phyloP scores from a whole-genome alignment of 108 stramenopile species.

The Cyclostephanos invisitatus region DNA sequence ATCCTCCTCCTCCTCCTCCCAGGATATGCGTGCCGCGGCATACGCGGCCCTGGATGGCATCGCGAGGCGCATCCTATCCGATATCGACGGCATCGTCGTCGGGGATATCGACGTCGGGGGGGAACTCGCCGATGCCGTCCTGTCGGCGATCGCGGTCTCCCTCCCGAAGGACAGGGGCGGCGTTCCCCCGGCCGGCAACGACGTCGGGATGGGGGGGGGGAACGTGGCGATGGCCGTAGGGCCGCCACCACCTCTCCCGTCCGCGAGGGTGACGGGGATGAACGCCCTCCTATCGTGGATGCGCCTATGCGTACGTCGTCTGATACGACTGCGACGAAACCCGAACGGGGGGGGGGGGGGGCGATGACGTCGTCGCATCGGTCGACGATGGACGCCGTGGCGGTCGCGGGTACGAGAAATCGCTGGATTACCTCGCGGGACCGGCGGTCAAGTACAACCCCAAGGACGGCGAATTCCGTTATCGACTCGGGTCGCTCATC shows the following conservation, averaged over 20 bases:
- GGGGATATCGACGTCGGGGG: not conserved
- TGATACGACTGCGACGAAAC: slow-evolving; percentile 12
- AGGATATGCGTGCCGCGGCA: slow-evolving; percentile 45
- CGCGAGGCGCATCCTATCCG: slow-evolving; percentile 17
- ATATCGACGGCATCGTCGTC: not conserved
- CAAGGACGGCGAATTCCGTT: slow-evolving; percentile 58
- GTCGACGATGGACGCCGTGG: too few species aligned
- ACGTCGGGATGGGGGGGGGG: not conserved
- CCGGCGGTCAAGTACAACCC: slow-evolving; percentile 55
- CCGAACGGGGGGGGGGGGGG: not conserved
- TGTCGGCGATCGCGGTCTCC: slow-evolving; percentile 17
- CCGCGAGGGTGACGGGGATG: slow-evolving; percentile 46
- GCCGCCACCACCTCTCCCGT: slow-evolving; percentile 1
- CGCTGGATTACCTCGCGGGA: slow-evolving; percentile 52
- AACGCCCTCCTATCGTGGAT: slow-evolving; percentile 66
- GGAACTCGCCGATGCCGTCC: slow-evolving; percentile 24
- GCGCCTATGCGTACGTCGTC: slow-evolving; percentile 46
- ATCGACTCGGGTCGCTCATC: slow-evolving; percentile 54
- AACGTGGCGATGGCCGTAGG: not conserved
- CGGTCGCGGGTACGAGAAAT: slow-evolving; percentile 48
- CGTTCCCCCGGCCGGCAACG: not conserved
- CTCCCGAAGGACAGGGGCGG: slow-evolving; percentile 49
- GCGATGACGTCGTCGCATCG: not conserved
- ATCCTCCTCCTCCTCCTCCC: slow-evolving; percentile 18
- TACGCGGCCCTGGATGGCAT: slow-evolving; percentile 48